phyloP scores from a whole-genome alignment of 73 alveolate genomes.

The Paramecium pentaurelia region DNA sequence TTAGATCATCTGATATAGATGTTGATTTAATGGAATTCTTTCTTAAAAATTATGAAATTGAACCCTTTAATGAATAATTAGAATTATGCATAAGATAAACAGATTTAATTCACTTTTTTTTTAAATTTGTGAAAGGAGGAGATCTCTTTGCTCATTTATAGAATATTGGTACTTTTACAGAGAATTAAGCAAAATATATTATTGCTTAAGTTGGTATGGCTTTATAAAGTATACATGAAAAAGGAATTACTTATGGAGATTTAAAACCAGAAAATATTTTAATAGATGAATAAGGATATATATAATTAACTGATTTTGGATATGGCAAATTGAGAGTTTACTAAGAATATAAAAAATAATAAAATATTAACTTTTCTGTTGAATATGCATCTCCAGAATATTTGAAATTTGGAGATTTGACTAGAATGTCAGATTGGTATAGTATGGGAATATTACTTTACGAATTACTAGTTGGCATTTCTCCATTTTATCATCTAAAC shows the following conservation, averaged over 20 bases:
- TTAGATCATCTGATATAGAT: neutral
- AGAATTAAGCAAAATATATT: neutral
- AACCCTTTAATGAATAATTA: neutral
- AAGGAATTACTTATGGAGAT: conserved; percentile 39
- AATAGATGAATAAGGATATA: conserved; percentile 10
- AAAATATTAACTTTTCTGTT: neutral
- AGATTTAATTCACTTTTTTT: neutral
- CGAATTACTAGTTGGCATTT: conserved; percentile 46
- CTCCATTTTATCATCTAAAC: conserved; percentile 40
- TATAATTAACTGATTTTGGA: conserved; percentile 21
- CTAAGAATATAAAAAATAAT: neutral
- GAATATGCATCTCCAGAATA: conserved; percentile 47
- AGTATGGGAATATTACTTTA: conserved; percentile 50
- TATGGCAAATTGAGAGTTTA: conserved; percentile 28
- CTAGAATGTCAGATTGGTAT: conserved; percentile 62
- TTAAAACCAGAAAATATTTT: conserved; percentile 35
- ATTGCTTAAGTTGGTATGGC: neutral
- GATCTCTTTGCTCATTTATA: conserved; percentile 1
- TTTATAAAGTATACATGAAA: neutral
- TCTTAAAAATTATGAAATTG: neutral
- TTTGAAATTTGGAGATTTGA: conserved; percentile 30
- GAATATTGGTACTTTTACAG: neutral
- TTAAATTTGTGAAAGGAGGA: conserved; percentile 22
- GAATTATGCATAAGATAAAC: neutral
- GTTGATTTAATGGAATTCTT: conserved; percentile 44